These are phyloP conservation scores for Candida khao-thaluensis DNA, from an alignment of 805 yeast genomes.

Conservation along the genomic window DNA sequence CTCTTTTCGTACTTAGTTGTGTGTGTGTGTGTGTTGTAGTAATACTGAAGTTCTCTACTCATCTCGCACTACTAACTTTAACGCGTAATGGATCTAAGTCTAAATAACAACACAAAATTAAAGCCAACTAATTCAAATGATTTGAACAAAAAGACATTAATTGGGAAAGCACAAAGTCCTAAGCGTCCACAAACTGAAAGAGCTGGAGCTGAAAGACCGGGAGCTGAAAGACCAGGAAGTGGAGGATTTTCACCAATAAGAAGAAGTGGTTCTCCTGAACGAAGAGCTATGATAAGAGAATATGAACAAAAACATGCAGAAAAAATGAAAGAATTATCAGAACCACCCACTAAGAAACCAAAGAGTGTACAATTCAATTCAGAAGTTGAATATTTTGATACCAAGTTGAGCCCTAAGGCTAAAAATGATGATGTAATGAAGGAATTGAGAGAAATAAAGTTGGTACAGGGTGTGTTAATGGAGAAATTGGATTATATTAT, in stretches of 20 bases:
- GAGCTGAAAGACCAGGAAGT: constrained; percentile 5
- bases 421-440: constrained; percentile 1
- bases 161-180: too few species aligned
- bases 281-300: constrained; percentile 29
- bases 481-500: constrained; percentile 13
- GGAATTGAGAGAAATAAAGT: constrained; percentile 7
- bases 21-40: too few species aligned
- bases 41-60: too few species aligned
- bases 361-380: constrained; percentile 15
- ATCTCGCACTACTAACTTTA: too few species aligned
- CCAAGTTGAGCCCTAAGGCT: constrained; percentile 1
- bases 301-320: constrained; percentile 22
- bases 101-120: constrained; percentile 4
- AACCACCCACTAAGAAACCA: constrained; percentile 3
- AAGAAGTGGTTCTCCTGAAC: constrained; percentile 36
- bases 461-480: constrained; percentile 5
- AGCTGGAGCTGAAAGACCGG: too few species aligned
- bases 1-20: too few species aligned
- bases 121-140: constrained; percentile 1
- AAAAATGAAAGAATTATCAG: constrained; percentile 6
- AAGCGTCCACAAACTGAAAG: too few species aligned
- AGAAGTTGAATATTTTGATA: constrained; percentile 13
- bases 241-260: constrained; percentile 22
- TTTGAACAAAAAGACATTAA: neutral
- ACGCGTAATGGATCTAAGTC: constrained; percentile 1